phyloP scores from a whole-genome alignment of 1,139 yeast genomes.

The Spathaspora jeffriesii region DNA sequence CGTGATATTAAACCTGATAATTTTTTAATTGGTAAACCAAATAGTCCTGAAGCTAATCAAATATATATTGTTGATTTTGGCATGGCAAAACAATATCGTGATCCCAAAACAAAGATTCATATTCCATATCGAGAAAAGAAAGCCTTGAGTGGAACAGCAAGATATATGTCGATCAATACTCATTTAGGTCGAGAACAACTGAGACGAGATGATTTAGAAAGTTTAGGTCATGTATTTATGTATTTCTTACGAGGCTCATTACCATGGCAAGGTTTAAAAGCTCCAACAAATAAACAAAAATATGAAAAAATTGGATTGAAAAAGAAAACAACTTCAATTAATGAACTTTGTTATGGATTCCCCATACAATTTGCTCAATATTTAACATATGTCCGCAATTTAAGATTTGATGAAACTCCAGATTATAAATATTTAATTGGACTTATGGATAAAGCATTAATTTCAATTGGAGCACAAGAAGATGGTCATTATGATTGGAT shows the following conservation, averaged over 20 bases:
- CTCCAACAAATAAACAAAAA: conserved; percentile 80
- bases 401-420: conserved; percentile 77
- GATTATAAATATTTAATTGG: conserved; percentile 57
- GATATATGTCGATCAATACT: conserved; percentile 67
- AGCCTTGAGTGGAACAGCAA: conserved; percentile 64
- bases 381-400: conserved; percentile 66
- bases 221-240: conserved; percentile 65
- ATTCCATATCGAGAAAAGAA: conserved; percentile 65
- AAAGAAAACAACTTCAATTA: conserved; percentile 69
- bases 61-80: conserved; percentile 55
- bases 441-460: conserved; percentile 45
- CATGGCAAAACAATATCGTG: conserved; percentile 69
- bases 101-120: conserved; percentile 58
- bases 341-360: conserved; percentile 66
- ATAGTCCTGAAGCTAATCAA: conserved; percentile 60
- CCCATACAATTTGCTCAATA: conserved; percentile 82
- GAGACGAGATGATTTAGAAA: conserved; percentile 63
- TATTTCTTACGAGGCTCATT: conserved; percentile 62
- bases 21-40: conserved; percentile 70
- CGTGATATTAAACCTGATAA: conserved; percentile 81
- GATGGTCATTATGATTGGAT: conserved; percentile 85
- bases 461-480: conserved; percentile 34
- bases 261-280: conserved; percentile 63
- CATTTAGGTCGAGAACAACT: conserved; percentile 67
- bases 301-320: conserved; percentile 83